phyloP scores from a whole-genome alignment of 2,329 filamentous ascomycete genomes.

The Rutstroemia sp. region DNA sequence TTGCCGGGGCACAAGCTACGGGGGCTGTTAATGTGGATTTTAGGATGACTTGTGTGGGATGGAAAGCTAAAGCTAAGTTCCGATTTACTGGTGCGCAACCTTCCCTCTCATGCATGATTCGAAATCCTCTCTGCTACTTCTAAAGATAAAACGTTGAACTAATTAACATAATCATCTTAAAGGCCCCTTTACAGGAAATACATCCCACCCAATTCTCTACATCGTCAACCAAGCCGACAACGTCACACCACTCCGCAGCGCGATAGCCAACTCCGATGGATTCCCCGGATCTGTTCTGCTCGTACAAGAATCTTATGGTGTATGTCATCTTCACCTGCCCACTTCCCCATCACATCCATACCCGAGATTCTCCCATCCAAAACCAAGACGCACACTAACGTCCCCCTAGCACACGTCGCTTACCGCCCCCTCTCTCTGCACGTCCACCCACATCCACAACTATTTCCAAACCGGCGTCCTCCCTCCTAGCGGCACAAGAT shows the following conservation, averaged over 20 bases:
- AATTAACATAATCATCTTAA: background rate
- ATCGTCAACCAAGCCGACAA: constrained; percentile 33
- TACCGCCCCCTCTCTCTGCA: constrained; percentile 31
- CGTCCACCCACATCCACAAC: constrained; percentile 24
- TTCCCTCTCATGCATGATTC: background rate
- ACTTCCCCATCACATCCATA: background rate
- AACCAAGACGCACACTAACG: background rate
- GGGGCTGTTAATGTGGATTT: constrained; percentile 38
- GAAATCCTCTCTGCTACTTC: background rate
- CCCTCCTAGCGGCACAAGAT: constrained; percentile 38
- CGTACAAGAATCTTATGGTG: constrained; percentile 44
- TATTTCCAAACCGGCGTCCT: constrained; percentile 37
- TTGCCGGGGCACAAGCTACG: constrained; percentile 33
- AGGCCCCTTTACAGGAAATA: constrained; percentile 30
- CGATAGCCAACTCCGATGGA: constrained; percentile 26
- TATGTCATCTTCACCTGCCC: constrained; percentile 26
- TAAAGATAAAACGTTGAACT: background rate
- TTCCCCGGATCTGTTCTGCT: constrained; percentile 41
- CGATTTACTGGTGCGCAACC: constrained; percentile 17
- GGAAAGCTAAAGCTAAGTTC: constrained; percentile 28
- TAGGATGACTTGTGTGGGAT: constrained; percentile 30
- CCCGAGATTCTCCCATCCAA: background rate
- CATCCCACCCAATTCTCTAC: constrained; percentile 32
- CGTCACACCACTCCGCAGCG: constrained; percentile 29
- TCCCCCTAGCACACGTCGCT: constrained; percentile 39